phyloP scores from a whole-genome alignment of 176 grass and related monocot genomes.

The bread wheat (Triticum aestivum) region DNA sequence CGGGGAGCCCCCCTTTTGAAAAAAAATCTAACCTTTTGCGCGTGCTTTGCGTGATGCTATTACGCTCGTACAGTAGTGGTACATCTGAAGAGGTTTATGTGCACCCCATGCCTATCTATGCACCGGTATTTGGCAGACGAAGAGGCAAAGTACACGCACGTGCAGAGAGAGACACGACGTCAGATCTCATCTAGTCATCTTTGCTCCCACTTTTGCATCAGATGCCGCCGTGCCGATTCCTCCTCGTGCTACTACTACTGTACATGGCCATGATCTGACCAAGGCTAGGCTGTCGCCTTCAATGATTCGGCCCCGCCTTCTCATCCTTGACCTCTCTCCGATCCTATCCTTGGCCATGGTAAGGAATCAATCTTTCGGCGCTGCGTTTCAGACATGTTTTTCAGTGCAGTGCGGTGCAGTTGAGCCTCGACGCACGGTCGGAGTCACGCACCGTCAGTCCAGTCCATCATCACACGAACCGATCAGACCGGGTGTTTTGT shows the following conservation, averaged over 20 bases:
- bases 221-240: neutral
- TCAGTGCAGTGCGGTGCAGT: too few species aligned
- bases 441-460: neutral
- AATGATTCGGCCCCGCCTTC: neutral
- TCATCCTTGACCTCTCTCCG: neutral
- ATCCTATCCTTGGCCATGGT: neutral
- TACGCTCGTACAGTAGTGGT: neutral
- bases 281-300: slow-evolving; percentile 14
- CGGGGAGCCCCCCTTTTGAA: too few species aligned
- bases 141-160: neutral
- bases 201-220: neutral
- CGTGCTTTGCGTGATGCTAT: neutral
- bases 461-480: neutral
- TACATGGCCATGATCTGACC: neutral
- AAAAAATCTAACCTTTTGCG: too few species aligned
- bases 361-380: slow-evolving; percentile 14
- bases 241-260: neutral
- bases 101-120: slow-evolving; percentile 9
- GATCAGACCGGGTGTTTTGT: neutral
- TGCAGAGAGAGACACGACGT: neutral
- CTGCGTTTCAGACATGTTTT: neutral
- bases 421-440: neutral
- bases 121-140: neutral
- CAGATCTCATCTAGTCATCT: neutral
- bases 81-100: slow-evolving; percentile 5